Percentiles rank a stretch among this genome's conserved stretches.
phyloP scores from a whole-genome alignment of 2,329 filamentous ascomycete genomes.

The Ophiostoma ulmi region DNA sequence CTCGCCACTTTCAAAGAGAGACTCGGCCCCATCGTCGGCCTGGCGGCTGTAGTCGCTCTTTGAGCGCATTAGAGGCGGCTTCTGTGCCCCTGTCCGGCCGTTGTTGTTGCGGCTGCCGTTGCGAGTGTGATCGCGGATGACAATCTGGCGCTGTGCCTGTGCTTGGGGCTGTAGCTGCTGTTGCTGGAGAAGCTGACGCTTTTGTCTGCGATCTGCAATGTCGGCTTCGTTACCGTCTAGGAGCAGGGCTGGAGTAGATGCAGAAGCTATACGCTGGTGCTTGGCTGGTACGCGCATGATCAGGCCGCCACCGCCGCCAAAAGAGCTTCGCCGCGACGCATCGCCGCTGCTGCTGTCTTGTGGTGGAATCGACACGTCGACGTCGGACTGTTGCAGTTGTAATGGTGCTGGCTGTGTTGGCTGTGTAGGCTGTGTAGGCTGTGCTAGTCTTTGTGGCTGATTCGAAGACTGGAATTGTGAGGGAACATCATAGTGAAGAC shows the following conservation, averaged over 20 bases:
- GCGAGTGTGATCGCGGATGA: constrained; percentile 31
- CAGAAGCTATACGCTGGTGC: constrained; percentile 14
- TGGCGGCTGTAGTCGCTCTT: constrained; percentile 51
- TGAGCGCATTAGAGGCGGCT: constrained; percentile 51
- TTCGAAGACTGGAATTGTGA: not conserved
- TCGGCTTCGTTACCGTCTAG: constrained; percentile 31
- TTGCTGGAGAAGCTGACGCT: constrained; percentile 7
- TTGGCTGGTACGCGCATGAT: constrained; percentile 16
- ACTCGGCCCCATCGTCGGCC: constrained; percentile 31
- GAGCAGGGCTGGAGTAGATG: not conserved
- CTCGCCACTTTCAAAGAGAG: constrained; percentile 30
- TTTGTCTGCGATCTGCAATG: constrained; percentile 21
- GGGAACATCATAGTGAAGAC: not conserved
- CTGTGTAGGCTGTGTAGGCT: not conserved
- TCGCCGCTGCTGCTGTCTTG: constrained; percentile 19
- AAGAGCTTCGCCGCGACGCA: constrained; percentile 20
- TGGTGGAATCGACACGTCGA: constrained; percentile 3
- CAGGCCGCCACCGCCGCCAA: constrained; percentile 19
- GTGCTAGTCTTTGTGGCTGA: not conserved
- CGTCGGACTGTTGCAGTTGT: not conserved
- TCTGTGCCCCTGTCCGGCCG: constrained; percentile 31
- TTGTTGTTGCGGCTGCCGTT: constrained; percentile 32
- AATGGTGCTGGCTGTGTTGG: not conserved
- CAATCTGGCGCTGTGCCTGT: constrained; percentile 34
- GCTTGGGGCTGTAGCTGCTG: constrained; percentile 17